Evolutionary conservation across 768 basidiomycete genomes (phyloP), one percentile per base, ranked within the genome.

Genomic region (Cyathus striatus): DNA sequence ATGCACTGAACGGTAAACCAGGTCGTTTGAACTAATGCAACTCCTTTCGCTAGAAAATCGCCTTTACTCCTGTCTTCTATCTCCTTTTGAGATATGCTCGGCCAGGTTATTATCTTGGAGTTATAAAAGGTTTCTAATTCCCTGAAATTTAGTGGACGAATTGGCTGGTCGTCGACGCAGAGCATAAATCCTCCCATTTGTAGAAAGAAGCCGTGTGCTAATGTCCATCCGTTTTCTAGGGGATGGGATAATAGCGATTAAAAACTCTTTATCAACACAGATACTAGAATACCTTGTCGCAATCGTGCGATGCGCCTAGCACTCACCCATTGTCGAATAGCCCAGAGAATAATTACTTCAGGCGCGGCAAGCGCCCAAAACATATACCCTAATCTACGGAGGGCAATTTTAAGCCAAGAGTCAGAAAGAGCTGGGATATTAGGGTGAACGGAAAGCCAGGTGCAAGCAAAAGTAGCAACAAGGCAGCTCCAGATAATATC

Each of bases 151-250:
- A 42, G 41, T 10, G 41, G 14, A 35, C 13, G 10, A 16, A 22
- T 5, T 12, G 17, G 18, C 20, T 22, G 13, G 5, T 42, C 30
- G 14, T 16, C n/a, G 12, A 16, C 18, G 5, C n/a, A 33, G 20
- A 44, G 23, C 5, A 38, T 12, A 18, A 44, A 44, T 25, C 43
- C 43, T 12, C 43, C 43, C 43, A 44, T 44, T 17, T 44, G 37
- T 12, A 39, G 13, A 36, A 44, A 44, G 27, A 23, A 27, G 7
- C 21, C 43, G 23, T 44, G 43, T 20, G 36, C 38, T 9, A 13
- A 12, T 2, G 38, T 44, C 43, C 43, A 44, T 12, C 27, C 27
- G n/a, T 30, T 9, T 30, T 30, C 27, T 30, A n/a, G 9, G n/a
- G 9, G 27, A 30, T 30, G 9, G 9, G n/a, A 9, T 30, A 30